A percentile compares a stretch with the other conserved stretches of the same genome.
phyloP scores from a whole-genome alignment of 176 grass and related monocot species.

The Lolium perenne region DNA sequence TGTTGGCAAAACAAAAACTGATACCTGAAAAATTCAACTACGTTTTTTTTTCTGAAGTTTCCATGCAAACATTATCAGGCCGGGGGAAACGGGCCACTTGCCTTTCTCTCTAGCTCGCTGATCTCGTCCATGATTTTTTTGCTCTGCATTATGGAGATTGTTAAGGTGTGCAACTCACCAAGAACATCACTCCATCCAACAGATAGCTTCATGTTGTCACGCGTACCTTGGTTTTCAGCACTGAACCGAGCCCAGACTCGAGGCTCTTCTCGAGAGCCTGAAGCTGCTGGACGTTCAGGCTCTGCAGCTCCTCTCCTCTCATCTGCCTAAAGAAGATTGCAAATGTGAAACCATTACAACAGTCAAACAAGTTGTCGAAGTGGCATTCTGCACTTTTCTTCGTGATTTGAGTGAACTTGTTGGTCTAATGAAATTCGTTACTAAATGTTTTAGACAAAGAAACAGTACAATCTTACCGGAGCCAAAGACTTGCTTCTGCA shows the following conservation, averaged over 20 bases:
- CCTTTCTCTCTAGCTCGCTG: conserved; percentile 58
- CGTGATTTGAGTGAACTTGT: neutral
- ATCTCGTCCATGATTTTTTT: conserved; percentile 63
- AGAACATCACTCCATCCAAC: neutral
- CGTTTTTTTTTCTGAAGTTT: neutral
- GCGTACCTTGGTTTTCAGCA: conserved; percentile 72
- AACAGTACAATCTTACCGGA: conserved; percentile 45
- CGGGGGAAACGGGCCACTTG: conserved; percentile 7
- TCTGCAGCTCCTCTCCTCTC: conserved; percentile 79
- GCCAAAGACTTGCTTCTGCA: conserved; percentile 61
- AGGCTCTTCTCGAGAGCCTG: conserved; percentile 69
- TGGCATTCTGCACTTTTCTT: neutral
- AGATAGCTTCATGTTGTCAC: neutral
- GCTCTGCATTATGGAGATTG: conserved; percentile 43
- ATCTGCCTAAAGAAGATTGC: conserved; percentile 59
- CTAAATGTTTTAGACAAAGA: neutral
- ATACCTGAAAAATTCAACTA: neutral
- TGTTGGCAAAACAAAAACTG: neutral
- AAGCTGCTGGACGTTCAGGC: conserved; percentile 67
- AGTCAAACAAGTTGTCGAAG: neutral
- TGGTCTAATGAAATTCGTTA: neutral
- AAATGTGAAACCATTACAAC: neutral
- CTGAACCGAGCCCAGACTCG: conserved; percentile 49
- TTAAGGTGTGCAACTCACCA: neutral
- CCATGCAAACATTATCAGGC: neutral